Conservation (phyloP, 805 yeast species). For the Blastobotrys chiropterorum region DNA sequence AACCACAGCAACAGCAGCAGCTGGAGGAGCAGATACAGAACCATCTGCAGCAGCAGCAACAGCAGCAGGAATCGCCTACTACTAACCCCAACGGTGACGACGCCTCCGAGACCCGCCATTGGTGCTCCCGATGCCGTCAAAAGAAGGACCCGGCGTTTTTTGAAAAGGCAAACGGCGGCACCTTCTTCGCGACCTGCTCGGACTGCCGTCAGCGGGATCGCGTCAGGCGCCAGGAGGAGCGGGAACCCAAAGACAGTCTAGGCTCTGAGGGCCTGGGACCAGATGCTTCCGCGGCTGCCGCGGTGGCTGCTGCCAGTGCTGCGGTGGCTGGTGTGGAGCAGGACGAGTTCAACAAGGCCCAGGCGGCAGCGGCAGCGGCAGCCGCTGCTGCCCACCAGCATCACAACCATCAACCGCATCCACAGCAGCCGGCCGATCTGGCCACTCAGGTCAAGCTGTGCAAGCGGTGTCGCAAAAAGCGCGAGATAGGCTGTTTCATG, state of each 20-base stretch:
- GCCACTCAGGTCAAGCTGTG: neutral
- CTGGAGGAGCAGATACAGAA: neutral
- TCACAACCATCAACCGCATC: neutral
- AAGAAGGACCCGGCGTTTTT: neutral
- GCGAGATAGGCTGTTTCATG: neutral
- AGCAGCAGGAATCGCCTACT: neutral
- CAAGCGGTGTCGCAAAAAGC: neutral
- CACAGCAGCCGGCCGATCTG: neutral
- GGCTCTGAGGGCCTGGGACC: neutral
- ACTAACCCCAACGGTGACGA: neutral
- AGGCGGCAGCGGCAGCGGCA: neutral
- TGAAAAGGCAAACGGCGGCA: neutral
- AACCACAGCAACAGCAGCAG: neutral
- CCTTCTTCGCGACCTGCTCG: neutral
- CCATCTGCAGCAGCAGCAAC: neutral
- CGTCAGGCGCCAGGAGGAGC: neutral
- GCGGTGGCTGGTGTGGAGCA: neutral
- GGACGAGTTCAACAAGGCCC: neutral
- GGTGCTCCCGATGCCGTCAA: neutral
- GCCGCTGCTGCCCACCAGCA: neutral
- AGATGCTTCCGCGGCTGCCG: neutral
- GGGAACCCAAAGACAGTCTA: neutral
- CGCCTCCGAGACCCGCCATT: neutral
- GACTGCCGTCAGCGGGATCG: neutral
- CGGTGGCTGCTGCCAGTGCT: neutral